Evolutionary conservation across 192 early-diverging fungal species (phyloP), one percentile per base, ranked within the genome.

Genomic region (Entomortierella chlamydospora): DNA sequence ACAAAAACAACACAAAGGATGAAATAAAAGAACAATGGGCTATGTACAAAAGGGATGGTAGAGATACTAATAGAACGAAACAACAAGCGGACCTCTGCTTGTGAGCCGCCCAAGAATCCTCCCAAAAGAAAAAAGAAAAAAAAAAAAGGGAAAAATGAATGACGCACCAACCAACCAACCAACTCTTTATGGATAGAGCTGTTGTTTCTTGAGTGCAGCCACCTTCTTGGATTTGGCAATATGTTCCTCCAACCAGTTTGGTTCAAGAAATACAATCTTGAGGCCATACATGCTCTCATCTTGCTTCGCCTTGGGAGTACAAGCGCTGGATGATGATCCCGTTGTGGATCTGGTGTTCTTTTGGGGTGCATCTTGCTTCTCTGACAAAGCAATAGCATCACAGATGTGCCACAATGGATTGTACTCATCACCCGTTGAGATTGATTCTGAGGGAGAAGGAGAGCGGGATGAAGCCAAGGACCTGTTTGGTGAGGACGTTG

Each of bases 161-260:
- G 15, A 34, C 12, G 23, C 10, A 26, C 18, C n/a, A n/a, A 13
- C 23, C 25, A 47, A 30, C 13, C 20, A 18, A 51, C 17, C 20
- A 18, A 9, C 41, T 28, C 26, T n/a, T 45, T 55, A 26, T 49
- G 42, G 45, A 13, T 61, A 43, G 2, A 41, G 60, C 39, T 71
- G 69, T 12, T 51, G 59, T 34, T 39, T 64, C 64, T 74, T 66
- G 63, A 74, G 64, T 1, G 72, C 63, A 25, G 39, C 64, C 3
- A 59, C 50, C 64, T 62, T 66, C 37, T 74, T 74, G 18, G 72
- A 58, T 50, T 74, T 74, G 25, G 72, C 72, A 9, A 74, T 65
- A 41, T 74, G 72, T 33, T 74, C 64, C 11, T 54, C 63, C 29
- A 74, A 29, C 72, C 72, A 74, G 59, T 74, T 74, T 28, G 72